A percentile compares a stretch with the other conserved stretches of the same genome.
These are phyloP conservation scores for Citrus maxima DNA, from an alignment of 345 rosid species.

Conservation along the genomic window DNA sequence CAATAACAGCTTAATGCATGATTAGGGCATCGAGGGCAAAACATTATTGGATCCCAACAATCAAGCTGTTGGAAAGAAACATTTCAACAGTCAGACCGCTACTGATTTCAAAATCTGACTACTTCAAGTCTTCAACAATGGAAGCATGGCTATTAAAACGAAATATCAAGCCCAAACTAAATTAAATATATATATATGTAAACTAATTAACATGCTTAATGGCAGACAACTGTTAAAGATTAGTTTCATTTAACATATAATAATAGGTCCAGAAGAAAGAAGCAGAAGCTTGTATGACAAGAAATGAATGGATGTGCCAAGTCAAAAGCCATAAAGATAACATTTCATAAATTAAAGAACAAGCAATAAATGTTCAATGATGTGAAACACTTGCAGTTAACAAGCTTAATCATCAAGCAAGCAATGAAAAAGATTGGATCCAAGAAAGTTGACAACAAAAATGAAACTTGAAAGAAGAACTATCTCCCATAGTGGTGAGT, in stretches of 20 bases:
- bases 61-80: background rate
- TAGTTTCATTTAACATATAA: background rate
- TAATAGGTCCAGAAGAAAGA: background rate
- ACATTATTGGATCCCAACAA: background rate
- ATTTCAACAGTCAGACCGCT: background rate
- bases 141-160: background rate
- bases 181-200: background rate
- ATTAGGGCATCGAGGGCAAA: background rate
- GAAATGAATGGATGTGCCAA: background rate
- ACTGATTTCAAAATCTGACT: background rate
- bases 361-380: background rate
- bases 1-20: background rate
- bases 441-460: background rate
- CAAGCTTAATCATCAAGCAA: background rate
- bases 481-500: background rate
- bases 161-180: background rate
- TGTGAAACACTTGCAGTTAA: background rate
- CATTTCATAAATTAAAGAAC: background rate
- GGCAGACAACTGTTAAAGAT: background rate
- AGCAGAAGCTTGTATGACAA: background rate
- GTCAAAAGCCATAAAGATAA: background rate
- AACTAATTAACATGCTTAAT: background rate
- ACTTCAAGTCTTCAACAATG: background rate
- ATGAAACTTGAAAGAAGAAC: background rate
- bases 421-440: conserved; percentile 14